Base-by-base conservation (phyloP, 2,329 filamentous ascomycete species). In the Drechmeria coniospora region DNA sequence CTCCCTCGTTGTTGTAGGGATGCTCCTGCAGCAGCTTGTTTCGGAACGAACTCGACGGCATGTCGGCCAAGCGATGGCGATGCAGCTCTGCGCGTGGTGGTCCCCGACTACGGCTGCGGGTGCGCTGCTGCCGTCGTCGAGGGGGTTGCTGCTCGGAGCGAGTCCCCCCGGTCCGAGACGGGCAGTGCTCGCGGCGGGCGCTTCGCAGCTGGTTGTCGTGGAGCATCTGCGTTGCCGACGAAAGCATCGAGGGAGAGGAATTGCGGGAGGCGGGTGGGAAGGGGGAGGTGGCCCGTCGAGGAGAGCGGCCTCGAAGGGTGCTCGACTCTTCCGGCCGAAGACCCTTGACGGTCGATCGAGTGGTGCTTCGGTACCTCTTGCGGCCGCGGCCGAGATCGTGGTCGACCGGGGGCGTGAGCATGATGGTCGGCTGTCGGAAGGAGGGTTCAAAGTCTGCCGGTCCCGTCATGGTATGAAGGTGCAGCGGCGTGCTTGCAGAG, bases 121-220 rank as follows among this genome's bases (percentile, higher is more conserved):
- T 53, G 28, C 53, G 42, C 33, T 53, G 50, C n/a, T 50, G 49
- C n/a, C n/a, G n/a, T 25, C 51, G 51, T 14, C 50, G 46, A 23
- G 44, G 38, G 11, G 38, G 36, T 16, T 43, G 42, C 36, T 48
- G 43, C n/a, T 44, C 47, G 15, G 47, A 51, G 50, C 5, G 54
- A 54, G 2, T 47, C 36, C 12, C n/a, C n/a, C n/a, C n/a, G n/a
- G 49, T 49, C 13, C 55, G 45, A 9, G 55, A 59, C 8, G 55
- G 55, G 32, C 55, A 58, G 34, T 61, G 59, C 36, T 58, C 58
- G 13, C 61, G 55, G 22, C 57, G 53, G 19, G 47, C 47, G 17
- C 53, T 49, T 5, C 56, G 45, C 10, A 60, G 49, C 9, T 56
- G 45, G 22, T 54, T 51, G 31, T 54, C 51, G 11, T 61, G 49